Percentiles rank a stretch among this genome's conserved stretches.
These are phyloP conservation scores for Phytophthora pluvialis DNA, from an alignment of 352 stramenopile genomes.

Conservation along the genomic window DNA sequence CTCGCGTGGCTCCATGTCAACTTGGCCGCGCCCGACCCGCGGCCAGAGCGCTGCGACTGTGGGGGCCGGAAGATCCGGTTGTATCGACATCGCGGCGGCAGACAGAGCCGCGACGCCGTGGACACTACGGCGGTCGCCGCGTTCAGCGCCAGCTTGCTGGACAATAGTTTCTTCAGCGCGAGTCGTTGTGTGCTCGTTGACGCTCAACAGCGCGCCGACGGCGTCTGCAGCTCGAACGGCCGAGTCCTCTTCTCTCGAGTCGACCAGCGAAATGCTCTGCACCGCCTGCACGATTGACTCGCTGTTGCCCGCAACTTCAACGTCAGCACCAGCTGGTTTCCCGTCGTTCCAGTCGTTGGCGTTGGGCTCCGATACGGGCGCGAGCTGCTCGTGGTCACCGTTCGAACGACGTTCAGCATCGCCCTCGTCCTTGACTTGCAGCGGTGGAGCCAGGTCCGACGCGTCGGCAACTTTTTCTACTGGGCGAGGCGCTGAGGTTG, in stretches of 20 bases:
- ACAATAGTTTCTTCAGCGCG: constrained; percentile 8
- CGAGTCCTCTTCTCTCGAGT: neutral
- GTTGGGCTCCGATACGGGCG: neutral
- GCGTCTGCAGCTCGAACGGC: neutral
- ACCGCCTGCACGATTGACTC: constrained; percentile 5
- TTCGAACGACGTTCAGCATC: neutral
- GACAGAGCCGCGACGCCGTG: constrained; percentile 24
- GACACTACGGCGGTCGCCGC: constrained; percentile 4
- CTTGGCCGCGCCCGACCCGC: neutral
- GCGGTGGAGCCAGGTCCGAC: neutral
- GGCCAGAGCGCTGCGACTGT: constrained; percentile 13
- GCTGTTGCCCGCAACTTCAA: constrained; percentile 24
- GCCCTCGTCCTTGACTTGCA: neutral
- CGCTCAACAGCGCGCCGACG: neutral
- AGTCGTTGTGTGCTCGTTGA: constrained; percentile 1
- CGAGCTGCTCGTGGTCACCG: constrained; percentile 3
- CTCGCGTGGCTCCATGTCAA: constrained; percentile 47
- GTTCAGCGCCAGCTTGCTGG: neutral
- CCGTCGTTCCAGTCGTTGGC: neutral
- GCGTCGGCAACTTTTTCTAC: neutral
- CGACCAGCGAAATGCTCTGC: constrained; percentile 31
- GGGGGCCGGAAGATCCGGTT: constrained; percentile 41
- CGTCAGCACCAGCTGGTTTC: constrained; percentile 24
- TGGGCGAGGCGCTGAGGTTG: constrained; percentile 15
- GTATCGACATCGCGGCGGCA: neutral